These are phyloP conservation scores for Puccinia horiana DNA, from an alignment of 1,284 basidiomycete genomes.

Conservation along the genomic window DNA sequence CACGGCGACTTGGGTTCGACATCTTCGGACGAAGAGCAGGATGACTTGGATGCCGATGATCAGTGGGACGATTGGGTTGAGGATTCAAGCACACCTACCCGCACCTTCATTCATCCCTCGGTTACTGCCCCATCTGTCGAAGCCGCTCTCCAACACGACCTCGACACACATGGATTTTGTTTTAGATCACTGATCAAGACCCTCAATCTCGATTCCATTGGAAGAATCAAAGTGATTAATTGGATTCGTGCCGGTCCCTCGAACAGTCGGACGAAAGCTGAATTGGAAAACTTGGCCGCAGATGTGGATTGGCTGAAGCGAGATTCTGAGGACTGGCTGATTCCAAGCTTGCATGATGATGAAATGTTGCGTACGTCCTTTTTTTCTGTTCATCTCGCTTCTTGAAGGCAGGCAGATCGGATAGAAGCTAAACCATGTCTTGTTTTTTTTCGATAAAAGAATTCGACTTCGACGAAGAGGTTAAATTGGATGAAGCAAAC, in stretches of 20 bases:
- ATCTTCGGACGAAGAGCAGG: conserved; percentile 8
- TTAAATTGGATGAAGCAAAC: background rate
- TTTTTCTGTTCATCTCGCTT: background rate
- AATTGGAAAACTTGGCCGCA: conserved; percentile 11
- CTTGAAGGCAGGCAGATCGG: background rate
- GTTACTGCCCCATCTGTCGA: conserved; percentile 20
- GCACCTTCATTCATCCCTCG: conserved; percentile 18
- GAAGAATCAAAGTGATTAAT: conserved; percentile 43
- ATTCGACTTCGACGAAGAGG: conserved; percentile 9
- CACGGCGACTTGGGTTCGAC: background rate
- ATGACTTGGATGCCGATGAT: background rate
- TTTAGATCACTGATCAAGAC: conserved; percentile 27
- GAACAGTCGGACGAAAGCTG: conserved; percentile 13
- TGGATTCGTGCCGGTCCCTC: conserved; percentile 36
- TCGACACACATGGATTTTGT: conserved; percentile 32
- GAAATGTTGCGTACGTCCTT: conserved; percentile 36
- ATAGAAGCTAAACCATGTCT: background rate
- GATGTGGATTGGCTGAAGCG: conserved; percentile 3
- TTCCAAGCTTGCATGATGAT: conserved; percentile 25
- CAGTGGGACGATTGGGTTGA: conserved; percentile 43
- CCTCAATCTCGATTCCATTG: conserved; percentile 12
- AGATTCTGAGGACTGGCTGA: conserved; percentile 36
- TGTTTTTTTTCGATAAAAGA: background rate
- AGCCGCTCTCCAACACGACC: conserved; percentile 34
- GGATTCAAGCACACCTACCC: conserved; percentile 21